Conservation (phyloP, 139 green algal genomes). For the Eudorina sp. region DNA sequence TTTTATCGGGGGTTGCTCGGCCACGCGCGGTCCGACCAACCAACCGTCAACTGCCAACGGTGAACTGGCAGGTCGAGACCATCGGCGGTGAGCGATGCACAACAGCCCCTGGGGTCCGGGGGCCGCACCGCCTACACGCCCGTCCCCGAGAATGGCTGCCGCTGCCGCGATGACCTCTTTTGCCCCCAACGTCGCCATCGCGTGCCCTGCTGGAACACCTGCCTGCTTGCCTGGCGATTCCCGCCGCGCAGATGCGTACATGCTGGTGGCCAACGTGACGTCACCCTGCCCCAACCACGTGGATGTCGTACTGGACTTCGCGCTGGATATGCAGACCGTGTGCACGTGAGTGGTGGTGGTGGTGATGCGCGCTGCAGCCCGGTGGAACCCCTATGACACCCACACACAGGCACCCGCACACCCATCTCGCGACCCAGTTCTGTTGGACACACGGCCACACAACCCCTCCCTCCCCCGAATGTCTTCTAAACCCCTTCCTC, state of each 20-base stretch:
- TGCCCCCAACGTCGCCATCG: too few species aligned
- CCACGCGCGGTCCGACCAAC: too few species aligned
- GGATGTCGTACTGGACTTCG: constrained; percentile 38
- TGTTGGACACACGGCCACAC: background rate
- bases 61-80: constrained; percentile 8
- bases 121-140: too few species aligned
- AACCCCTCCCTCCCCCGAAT: background rate
- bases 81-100: constrained; percentile 37
- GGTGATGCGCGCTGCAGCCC: too few species aligned
- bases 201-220: background rate
- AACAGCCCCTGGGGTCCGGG: too few species aligned
- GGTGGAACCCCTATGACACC: too few species aligned
- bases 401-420: too few species aligned
- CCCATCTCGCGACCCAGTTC: background rate
- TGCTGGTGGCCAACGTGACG: constrained; percentile 41
- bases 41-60: too few species aligned
- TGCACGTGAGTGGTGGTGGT: background rate
- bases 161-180: too few species aligned
- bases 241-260: constrained; percentile 17
- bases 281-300: constrained; percentile 26
- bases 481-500: background rate
- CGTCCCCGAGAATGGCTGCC: too few species aligned
- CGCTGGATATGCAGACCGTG: constrained; percentile 33
- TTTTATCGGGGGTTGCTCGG: too few species aligned
- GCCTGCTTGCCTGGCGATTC: background rate